Conservation (phyloP, 441 rosid species). For the Gossypium schwendimanii region DNA sequence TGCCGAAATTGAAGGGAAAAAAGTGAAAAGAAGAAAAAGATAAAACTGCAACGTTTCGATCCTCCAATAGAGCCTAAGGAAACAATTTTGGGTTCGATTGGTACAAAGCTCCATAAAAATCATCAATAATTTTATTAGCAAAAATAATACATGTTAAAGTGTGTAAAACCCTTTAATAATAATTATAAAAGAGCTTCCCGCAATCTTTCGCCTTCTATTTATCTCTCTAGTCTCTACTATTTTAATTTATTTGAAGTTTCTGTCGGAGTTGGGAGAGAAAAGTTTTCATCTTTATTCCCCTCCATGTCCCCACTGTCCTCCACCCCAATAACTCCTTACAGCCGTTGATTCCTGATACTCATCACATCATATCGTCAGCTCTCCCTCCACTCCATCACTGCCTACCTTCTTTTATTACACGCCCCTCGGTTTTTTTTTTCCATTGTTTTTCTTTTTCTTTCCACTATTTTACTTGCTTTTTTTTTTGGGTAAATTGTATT, state of each 20-base stretch:
- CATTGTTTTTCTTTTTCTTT: neutral
- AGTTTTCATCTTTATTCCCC: neutral
- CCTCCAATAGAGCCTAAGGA: neutral
- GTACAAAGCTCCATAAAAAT: neutral
- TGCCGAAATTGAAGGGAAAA: neutral
- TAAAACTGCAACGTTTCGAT: neutral
- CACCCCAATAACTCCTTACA: neutral
- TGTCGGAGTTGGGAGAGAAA: constrained; percentile 14
- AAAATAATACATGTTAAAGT: neutral
- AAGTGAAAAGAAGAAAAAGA: neutral
- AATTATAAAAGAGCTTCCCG: neutral
- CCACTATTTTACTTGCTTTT: neutral
- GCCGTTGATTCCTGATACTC: constrained; percentile 18
- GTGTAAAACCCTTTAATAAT: neutral
- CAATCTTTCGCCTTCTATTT: neutral
- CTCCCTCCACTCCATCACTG: neutral
- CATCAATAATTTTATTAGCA: neutral
- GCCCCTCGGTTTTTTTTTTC: neutral
- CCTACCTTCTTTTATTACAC: neutral
- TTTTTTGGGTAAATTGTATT: neutral
- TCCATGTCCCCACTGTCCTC: constrained; percentile 4
- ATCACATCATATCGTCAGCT: neutral
- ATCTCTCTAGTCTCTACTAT: constrained; percentile 12
- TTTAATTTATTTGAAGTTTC: too few species aligned
- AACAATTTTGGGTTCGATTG: constrained; percentile 8